phyloP scores from a whole-genome alignment of 1,284 basidiomycete genomes.

The Rhodotorula sp. region DNA sequence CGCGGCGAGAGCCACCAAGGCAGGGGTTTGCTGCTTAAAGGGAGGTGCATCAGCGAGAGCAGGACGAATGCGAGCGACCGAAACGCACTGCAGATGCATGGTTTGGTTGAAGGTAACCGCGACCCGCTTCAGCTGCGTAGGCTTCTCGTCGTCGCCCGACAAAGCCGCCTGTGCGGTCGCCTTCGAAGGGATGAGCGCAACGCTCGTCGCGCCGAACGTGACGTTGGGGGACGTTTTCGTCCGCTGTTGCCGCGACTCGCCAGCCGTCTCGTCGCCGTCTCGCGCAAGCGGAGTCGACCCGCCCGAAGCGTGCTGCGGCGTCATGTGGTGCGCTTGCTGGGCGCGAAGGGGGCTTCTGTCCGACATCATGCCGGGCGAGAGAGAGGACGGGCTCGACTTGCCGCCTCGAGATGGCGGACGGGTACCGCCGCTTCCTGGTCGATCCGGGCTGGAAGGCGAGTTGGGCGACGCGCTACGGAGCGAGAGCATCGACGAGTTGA shows the following conservation, averaged over 20 bases:
- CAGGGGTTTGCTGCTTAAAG: conserved; percentile 5
- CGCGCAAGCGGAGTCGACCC: no score
- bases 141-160: conserved; percentile 5
- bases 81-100: conserved; percentile 12
- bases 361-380: conserved; percentile 7
- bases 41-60: neutral
- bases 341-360: conserved; percentile 7
- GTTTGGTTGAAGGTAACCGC: conserved; percentile 4
- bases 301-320: conserved; percentile 1
- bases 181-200: conserved; percentile 25
- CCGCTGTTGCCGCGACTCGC: neutral
- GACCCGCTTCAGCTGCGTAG: conserved; percentile 6
- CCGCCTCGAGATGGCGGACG: conserved; percentile 12
- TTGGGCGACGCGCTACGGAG: conserved; percentile 19
- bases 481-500: conserved; percentile 36
- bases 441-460: conserved; percentile 18
- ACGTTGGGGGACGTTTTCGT: conserved; percentile 29
- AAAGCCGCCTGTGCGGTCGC: neutral
- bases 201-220: conserved; percentile 35
- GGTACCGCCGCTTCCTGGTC: neutral
- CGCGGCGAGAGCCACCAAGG: conserved; percentile 36
- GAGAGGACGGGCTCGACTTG: neutral
- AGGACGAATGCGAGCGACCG: no score
- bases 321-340: neutral
- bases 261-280: conserved; percentile 7